Evolutionary conservation across 2,329 filamentous ascomycete genomes (phyloP).

Genomic region (Arthrocladium fulminans): DNA sequence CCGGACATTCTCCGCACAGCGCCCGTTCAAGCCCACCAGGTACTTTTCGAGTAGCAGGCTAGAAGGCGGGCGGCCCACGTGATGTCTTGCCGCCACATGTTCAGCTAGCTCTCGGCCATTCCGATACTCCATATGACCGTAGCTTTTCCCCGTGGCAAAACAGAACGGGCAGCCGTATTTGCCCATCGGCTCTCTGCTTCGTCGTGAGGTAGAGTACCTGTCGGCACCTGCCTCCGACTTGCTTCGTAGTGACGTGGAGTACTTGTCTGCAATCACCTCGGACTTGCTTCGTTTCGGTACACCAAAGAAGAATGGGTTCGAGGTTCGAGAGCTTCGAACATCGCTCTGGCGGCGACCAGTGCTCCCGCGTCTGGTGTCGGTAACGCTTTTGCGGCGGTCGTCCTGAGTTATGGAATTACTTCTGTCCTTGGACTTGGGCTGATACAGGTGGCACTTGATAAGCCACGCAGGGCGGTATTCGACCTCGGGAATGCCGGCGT

Average conservation of each 20-base stretch:
- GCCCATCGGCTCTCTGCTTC: background rate
- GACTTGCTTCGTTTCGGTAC: background rate
- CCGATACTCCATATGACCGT: constrained; percentile 12
- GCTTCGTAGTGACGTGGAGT: background rate
- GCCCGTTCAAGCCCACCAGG: constrained; percentile 17
- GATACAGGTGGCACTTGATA: constrained; percentile 19
- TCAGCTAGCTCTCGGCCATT: constrained; percentile 15
- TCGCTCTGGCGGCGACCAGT: constrained; percentile 2
- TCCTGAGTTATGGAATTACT: background rate
- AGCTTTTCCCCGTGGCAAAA: constrained; percentile 15
- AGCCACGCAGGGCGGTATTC: constrained; percentile 21
- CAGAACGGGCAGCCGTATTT: constrained; percentile 23
- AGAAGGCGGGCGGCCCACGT: constrained; percentile 11
- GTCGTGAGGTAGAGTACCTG: background rate
- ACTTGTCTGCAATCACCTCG: background rate
- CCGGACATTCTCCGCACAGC: constrained; percentile 11
- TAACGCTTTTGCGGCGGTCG: background rate
- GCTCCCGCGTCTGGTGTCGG: background rate
- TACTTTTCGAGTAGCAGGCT: constrained; percentile 18
- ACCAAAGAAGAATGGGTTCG: constrained; percentile 3
- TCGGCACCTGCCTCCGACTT: background rate
- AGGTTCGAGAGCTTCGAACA: constrained; percentile 1
- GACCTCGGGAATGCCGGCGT: constrained; percentile 10
- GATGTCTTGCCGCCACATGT: constrained; percentile 17
- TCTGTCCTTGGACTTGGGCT: constrained; percentile 11